Base-by-base conservation (phyloP, 1,284 basidiomycete species). In the Hemileia vastatrix region DNA sequence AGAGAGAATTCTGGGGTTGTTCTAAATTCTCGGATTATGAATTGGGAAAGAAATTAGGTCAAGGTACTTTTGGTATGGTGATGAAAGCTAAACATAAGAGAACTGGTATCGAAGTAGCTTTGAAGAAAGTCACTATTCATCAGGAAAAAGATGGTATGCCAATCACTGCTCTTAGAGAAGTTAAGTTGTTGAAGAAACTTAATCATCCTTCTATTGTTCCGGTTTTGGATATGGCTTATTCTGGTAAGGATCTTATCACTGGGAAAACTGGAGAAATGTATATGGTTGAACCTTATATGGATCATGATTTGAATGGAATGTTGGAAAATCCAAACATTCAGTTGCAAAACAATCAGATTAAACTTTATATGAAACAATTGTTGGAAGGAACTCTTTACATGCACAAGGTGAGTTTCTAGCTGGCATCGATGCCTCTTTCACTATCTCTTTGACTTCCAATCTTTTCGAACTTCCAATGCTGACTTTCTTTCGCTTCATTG, bases 241-340 rank as follows among this genome's bases (percentile, higher is more conserved):
- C 36, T 40, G 15, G 36, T 11, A 32, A n/a, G 13, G 31, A 50
- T 50, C 48, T n/a, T 32, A 24, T 13, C n/a, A 32, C 43, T 13
- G 52, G 33, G 5, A 70, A 69, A 54, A 45, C 69, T 53, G 72
- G 72, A 13, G 71, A 72, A 36, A 72, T 75, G n/a, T 75, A 70
- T 64, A 75, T 75, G 73, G 72, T 75, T 44, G 71, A 73, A 58
- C 73, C 73, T 0, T 75, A 75, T 67, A 75, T 75, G 73, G 72
- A 75, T 48, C 73, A 75, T 63, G 73, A 75, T 56, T 62, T 75
- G 18, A 72, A 72, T 49, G 73, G 73, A 8, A 66, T 75, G 67
- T 51, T 75, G 6, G 65, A 64, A 54, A 73, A 74, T 21, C 72
- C 70, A 0, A 65, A 61, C 19, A 68, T 70, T 6, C 66, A 66